Conservation (phyloP, 2,329 filamentous ascomycete species). For the Ophiocordyceps australis region DNA sequence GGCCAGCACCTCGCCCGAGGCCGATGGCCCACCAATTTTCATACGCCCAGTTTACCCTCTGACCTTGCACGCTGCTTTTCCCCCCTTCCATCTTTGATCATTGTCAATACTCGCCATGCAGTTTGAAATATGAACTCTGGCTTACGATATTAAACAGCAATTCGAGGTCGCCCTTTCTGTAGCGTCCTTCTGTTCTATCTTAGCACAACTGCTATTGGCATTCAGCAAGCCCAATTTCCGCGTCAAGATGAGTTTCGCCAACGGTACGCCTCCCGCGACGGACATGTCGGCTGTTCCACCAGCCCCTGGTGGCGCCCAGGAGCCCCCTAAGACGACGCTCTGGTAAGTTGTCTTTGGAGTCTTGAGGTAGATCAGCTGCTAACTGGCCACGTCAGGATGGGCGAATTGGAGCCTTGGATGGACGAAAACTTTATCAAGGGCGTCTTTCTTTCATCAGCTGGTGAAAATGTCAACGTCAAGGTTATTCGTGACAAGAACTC, state of each 20-base stretch:
- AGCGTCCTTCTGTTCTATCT: too few relatives aligned
- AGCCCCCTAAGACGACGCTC: slow-evolving; percentile 38
- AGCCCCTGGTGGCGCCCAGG: slow-evolving; percentile 16
- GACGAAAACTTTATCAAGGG: slow-evolving; percentile 97
- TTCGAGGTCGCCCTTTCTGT: too few relatives aligned
- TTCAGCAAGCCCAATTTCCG: too few relatives aligned
- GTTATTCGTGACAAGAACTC: slow-evolving; percentile 99
- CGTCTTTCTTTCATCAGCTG: slow-evolving; percentile 74
- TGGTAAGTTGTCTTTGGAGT: slow-evolving; percentile 21
- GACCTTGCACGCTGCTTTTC: too few relatives aligned
- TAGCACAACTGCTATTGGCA: too few relatives aligned
- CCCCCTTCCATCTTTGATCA: too few relatives aligned
- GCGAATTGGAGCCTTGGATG: slow-evolving; percentile 97
- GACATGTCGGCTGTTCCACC: slow-evolving; percentile 17
- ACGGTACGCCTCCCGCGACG: slow-evolving; percentile 19
- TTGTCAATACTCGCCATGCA: too few relatives aligned
- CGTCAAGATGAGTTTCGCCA: slow-evolving; percentile 18
- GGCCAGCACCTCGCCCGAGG: too few relatives aligned
- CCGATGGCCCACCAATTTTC: too few relatives aligned
- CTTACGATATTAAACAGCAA: too few relatives aligned
- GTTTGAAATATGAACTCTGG: too few relatives aligned
- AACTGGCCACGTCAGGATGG: slow-evolving; percentile 53
- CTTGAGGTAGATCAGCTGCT: slow-evolving; percentile 1
- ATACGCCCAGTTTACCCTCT: too few relatives aligned
- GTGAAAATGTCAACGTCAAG: slow-evolving; percentile 93